Base-by-base conservation (phyloP, 805 yeast genomes). In the Clavispora santaluciae region DNA sequence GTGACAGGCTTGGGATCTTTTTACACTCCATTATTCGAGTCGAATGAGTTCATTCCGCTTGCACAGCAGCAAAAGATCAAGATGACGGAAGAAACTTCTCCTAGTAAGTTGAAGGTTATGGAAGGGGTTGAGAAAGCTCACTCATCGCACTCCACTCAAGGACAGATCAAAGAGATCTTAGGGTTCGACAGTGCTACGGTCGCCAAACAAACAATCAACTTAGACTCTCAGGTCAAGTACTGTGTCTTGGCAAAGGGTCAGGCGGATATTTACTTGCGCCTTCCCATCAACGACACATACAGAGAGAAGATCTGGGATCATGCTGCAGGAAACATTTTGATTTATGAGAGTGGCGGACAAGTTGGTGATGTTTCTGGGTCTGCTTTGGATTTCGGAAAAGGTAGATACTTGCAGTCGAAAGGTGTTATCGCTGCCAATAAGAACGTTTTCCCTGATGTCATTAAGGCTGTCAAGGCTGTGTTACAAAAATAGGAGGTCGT, bases 291-390 rank as follows among this genome's bases (percentile, higher is more conserved):
- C 49, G 70, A 79, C 38, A 64, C 75, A 3, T 93, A 90, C 60
- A 76, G 86, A 53, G 99, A 93, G 60, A 93, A 93, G 64, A 89
- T 93, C 45, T 93, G 99, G 98, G 99, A 93, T 64, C 99, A 93
- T 61, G 98, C 98, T 15, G 95, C 97, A 2, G 99, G 99, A 3
- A 83, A 85, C 55, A 72, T 91, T 11, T 73, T 93, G 45, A 81
- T 95, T 35, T 72, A 76, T 25, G 99, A 95, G 62, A 85, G 95
- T 53, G 97, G 97, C 33, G 99, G 99, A 6, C 60, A 70, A 37
- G 98, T 93, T 10, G 79, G 91, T 12, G 99, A 93, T 57, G 78
- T 91, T 63, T 63, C 75, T 41, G 96, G 96, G 15, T 70, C 69
- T 10, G 70, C 73, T 18, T 73, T 93, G 42, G 81, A 91, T 56